Percentiles rank a stretch among this genome's conserved stretches.
These are phyloP conservation scores for bread wheat (Triticum aestivum) DNA, from an alignment of 176 grass and related monocot genomes.

Conservation along the genomic window DNA sequence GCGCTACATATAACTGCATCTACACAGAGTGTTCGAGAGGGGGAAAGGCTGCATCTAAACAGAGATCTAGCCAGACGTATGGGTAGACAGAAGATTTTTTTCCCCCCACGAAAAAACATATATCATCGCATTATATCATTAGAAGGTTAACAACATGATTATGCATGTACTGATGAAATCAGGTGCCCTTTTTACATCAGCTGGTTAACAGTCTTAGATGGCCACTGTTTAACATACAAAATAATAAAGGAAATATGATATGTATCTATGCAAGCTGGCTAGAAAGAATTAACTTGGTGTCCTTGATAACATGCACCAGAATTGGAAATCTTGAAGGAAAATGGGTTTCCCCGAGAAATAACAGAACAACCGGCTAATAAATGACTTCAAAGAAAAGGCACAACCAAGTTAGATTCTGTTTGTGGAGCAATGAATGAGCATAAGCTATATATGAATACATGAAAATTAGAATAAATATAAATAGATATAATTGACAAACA, in stretches of 20 bases:
- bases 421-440: neutral
- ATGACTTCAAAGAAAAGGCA: neutral
- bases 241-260: neutral
- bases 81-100: neutral
- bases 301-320: neutral
- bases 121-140: neutral
- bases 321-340: neutral
- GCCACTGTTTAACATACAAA: neutral
- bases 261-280: neutral
- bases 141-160: neutral
- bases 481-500: neutral
- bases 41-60: neutral
- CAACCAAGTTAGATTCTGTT: neutral
- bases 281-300: neutral
- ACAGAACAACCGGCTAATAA: neutral
- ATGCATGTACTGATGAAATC: constrained; percentile 6
- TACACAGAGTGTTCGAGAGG: neutral
- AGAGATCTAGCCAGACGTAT: neutral
- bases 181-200: neutral
- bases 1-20: neutral
- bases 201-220: neutral
- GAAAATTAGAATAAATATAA: neutral
- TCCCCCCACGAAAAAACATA: neutral
- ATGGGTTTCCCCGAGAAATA: neutral
- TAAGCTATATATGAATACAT: neutral